Base-by-base conservation (phyloP, 805 yeast species). In the Wickerhamomyces rabaulensis region DNA sequence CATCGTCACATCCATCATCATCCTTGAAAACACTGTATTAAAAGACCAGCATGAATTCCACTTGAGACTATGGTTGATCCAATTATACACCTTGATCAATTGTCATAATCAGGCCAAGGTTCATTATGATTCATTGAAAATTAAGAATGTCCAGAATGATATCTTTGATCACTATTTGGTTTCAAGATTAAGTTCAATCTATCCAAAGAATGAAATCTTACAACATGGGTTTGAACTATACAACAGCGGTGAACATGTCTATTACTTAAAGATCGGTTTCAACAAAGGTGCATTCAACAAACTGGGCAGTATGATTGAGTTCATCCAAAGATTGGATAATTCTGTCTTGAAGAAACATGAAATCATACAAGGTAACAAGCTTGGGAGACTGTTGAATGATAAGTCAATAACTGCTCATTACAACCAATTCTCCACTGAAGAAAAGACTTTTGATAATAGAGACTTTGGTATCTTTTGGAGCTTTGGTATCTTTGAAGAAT, bases 131-230 rank as follows among this genome's bases (percentile, higher is more conserved):
- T 58, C 69, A 1, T 63, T 91, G 43, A 78, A 80, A 33, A 76
- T 89, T 54, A 87, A 85, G 58, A 81, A 83, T 66, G 64, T 90
- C 9, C 98, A 92, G 64, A 70, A 74, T 43, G 97, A 91, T 57
- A 76, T 87, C 0, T 62, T 86, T 41, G 76, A 82, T 12, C 76
- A 79, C 51, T 71, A 75, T 51, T 55, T 82, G 9, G 64, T 72
- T 9, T 69, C 80, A 0, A 71, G 87, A 42, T 53, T 71, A 22
- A 68, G 81, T 1, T 58, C 79, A 0, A 51, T 72, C 1, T 62
- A 58, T 35, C 87, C 87, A 0, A 55, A 68, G 2, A 65, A 70
- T 15, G 56, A 62, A 2, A 66, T 68, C 20, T 55, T 67, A 15
- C 62, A 69, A n/a, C 60, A 63, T 4, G 67, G 74, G 6, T 68